phyloP scores from a whole-genome alignment of 2,329 filamentous ascomycete genomes.

The Verticillium alfalfae region DNA sequence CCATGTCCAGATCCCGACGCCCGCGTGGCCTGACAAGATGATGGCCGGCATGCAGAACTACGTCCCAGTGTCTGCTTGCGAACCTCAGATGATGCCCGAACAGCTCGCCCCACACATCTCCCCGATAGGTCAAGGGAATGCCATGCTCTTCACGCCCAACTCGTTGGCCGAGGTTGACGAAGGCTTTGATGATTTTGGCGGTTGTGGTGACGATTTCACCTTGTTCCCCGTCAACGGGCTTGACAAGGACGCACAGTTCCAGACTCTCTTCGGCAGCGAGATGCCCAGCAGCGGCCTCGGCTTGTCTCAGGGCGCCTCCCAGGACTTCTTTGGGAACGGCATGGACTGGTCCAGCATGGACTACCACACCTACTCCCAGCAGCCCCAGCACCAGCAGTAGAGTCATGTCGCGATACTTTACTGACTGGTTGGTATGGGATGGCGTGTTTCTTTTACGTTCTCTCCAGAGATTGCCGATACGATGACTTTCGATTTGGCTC shows the following conservation, averaged over 20 bases:
- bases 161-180: slow-evolving; percentile 60
- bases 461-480: not conserved
- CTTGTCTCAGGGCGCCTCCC: slow-evolving; percentile 46
- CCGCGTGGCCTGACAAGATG: slow-evolving; percentile 19
- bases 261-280: slow-evolving; percentile 40
- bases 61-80: slow-evolving; percentile 27
- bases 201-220: slow-evolving; percentile 54
- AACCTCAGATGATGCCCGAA: slow-evolving; percentile 22
- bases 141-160: slow-evolving; percentile 64
- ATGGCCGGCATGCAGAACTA: slow-evolving; percentile 7
- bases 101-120: slow-evolving; percentile 53
- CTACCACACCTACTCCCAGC: slow-evolving; percentile 24
- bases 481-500: not conserved
- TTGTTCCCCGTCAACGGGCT: slow-evolving; percentile 45
- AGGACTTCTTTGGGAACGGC: slow-evolving; percentile 38
- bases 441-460: not conserved
- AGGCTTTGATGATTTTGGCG: slow-evolving; percentile 50
- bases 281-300: slow-evolving; percentile 44
- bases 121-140: slow-evolving; percentile 60
- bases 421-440: not conserved
- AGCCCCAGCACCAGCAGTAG: slow-evolving; percentile 20
- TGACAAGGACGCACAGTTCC: slow-evolving; percentile 33
- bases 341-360: slow-evolving; percentile 35
- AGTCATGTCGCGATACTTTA: not conserved
- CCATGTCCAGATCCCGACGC: slow-evolving; percentile 50